phyloP scores from a whole-genome alignment of 805 yeast species.

The Metschnikowia rubicola region DNA sequence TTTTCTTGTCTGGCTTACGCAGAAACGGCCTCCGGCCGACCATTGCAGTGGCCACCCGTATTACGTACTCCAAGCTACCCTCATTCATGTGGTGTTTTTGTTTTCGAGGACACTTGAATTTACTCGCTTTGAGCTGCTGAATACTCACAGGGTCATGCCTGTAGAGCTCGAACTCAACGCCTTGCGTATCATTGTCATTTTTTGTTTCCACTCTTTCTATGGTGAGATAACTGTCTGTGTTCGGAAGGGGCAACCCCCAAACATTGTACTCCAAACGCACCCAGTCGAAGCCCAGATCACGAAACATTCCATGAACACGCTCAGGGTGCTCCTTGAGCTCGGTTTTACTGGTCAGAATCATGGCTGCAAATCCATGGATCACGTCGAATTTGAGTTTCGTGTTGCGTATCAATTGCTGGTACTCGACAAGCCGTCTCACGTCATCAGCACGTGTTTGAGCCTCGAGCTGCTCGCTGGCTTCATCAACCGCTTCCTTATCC shows the following conservation, averaged over 20 bases:
- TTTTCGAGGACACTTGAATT: conserved; percentile 20
- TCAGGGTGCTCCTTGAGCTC: conserved; percentile 8
- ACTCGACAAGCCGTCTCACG: conserved; percentile 11
- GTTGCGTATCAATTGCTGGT: conserved; percentile 11
- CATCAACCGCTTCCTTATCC: conserved; percentile 8
- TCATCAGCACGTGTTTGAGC: conserved; percentile 4
- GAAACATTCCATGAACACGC: conserved; percentile 16
- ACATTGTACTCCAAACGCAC: conserved; percentile 29
- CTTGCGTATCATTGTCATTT: background rate
- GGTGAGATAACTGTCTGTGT: conserved; percentile 5
- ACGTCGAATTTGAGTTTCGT: conserved; percentile 32
- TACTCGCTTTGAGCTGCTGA: conserved; percentile 16
- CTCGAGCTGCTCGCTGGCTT: background rate
- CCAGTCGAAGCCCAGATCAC: conserved; percentile 21
- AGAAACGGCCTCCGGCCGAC: conserved; percentile 4
- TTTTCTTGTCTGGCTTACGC: background rate
- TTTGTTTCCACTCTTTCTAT: conserved; percentile 5
- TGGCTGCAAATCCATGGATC: conserved; percentile 34
- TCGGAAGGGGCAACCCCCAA: conserved; percentile 26
- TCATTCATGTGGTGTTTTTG: background rate
- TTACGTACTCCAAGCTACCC: conserved; percentile 12
- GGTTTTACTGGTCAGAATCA: conserved; percentile 3
- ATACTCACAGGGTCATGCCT: conserved; percentile 13
- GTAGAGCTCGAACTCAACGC: conserved; percentile 3
- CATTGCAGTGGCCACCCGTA: conserved; percentile 1